Percentiles rank a stretch among this genome's conserved stretches.
Conservation (phyloP, 805 yeast genomes). For the Pichia occidentalis region DNA sequence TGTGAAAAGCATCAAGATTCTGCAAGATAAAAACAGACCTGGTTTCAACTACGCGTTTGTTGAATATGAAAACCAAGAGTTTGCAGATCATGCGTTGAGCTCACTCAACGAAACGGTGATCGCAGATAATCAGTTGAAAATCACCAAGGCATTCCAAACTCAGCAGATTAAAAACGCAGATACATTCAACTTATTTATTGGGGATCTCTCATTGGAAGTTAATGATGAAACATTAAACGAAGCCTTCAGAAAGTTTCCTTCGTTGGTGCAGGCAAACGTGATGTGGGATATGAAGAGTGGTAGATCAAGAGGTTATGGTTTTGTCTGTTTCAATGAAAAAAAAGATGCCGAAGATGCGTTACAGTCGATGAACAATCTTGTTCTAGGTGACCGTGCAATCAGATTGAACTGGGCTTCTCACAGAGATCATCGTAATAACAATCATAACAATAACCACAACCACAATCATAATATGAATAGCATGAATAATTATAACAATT, state of each 20-base stretch:
- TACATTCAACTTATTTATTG: constrained; percentile 71
- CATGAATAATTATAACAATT: too few relatives aligned
- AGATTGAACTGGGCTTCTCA: constrained; percentile 86
- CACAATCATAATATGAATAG: background rate
- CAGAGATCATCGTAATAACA: background rate
- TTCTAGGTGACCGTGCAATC: constrained; percentile 67
- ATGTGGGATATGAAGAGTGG: constrained; percentile 98
- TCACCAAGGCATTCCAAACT: constrained; percentile 83
- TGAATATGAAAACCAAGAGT: constrained; percentile 53
- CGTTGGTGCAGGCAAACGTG: constrained; percentile 77
- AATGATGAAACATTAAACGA: constrained; percentile 64
- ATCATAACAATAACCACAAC: background rate
- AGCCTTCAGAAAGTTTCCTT: constrained; percentile 50
- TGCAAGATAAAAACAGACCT: constrained; percentile 67
- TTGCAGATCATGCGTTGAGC: constrained; percentile 58
- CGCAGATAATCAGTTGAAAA: constrained; percentile 49
- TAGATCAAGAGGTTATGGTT: constrained; percentile 87
- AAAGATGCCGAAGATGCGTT: constrained; percentile 71
- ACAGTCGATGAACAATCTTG: constrained; percentile 65
- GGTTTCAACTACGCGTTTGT: constrained; percentile 81
- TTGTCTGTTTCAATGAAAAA: constrained; percentile 64
- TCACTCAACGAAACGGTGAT: constrained; percentile 51
- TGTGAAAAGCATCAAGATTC: constrained; percentile 58
- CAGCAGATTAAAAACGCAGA: constrained; percentile 54
- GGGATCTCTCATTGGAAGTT: constrained; percentile 77